phyloP scores from a whole-genome alignment of 202 grass and related monocot genomes.

The Thinopyrum obtusiflorum region DNA sequence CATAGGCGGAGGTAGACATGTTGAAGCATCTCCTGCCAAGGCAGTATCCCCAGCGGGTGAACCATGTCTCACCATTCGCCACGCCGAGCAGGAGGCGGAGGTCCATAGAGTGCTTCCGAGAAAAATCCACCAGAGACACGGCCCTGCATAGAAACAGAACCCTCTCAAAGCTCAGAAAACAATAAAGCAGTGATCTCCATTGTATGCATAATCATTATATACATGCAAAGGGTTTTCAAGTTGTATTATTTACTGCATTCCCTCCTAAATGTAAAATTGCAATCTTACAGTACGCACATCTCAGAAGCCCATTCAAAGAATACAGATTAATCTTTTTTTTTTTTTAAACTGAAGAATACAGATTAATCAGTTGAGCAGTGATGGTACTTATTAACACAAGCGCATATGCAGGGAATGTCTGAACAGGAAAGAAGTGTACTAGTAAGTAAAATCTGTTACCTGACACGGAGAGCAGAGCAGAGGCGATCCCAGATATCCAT shows the following conservation, averaged over 20 bases:
- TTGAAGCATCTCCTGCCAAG: conserved; percentile 68
- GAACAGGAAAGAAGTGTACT: background rate
- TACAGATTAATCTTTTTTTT: too few relatives aligned
- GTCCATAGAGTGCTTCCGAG: conserved; percentile 57
- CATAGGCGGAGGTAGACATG: conserved; percentile 55
- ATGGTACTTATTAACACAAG: conserved; percentile 1
- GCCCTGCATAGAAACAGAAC: conserved; percentile 48
- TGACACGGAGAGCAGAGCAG: conserved; percentile 66
- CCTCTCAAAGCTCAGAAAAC: conserved; percentile 7
- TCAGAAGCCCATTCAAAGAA: background rate
- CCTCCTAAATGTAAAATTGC: background rate
- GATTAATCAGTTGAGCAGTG: background rate
- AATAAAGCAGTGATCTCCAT: background rate
- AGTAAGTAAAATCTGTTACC: conserved; percentile 29
- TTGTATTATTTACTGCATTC: background rate
- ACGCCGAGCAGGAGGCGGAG: conserved; percentile 78
- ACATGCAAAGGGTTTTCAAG: background rate
- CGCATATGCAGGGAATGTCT: background rate
- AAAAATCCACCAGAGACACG: conserved; percentile 71
- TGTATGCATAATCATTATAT: conserved; percentile 4
- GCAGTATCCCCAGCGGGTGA: conserved; percentile 78
- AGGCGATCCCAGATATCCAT: conserved; percentile 94
- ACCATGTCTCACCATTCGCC: conserved; percentile 69
- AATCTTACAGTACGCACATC: background rate
- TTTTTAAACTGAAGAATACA: too few relatives aligned